phyloP scores from a whole-genome alignment of 495 filamentous ascomycete species.

The Penicillium goetzii region DNA sequence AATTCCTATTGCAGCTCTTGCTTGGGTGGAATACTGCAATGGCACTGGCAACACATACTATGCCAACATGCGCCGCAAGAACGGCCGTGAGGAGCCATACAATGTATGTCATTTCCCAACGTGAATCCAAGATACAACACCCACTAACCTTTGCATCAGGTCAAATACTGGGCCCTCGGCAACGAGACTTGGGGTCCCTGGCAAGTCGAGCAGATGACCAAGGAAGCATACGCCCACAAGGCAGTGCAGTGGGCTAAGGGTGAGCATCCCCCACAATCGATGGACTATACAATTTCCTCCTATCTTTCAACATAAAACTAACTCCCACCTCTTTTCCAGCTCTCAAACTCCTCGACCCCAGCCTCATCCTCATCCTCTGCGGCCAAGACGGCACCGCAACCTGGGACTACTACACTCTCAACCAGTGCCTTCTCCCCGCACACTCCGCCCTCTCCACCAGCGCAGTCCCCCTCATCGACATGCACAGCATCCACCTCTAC shows the following conservation, averaged over 20 bases:
- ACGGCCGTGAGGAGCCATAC: slow-evolving; percentile 74
- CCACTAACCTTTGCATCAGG: slow-evolving; percentile 35
- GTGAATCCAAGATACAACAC: no score
- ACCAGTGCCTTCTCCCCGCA: slow-evolving; percentile 57
- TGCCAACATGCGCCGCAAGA: slow-evolving; percentile 72
- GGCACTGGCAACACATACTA: slow-evolving; percentile 72
- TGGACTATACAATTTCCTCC: neutral
- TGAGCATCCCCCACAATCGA: neutral
- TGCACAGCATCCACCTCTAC: slow-evolving; percentile 75
- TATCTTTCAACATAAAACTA: neutral
- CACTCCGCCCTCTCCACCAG: slow-evolving; percentile 46
- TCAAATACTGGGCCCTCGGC: slow-evolving; percentile 69
- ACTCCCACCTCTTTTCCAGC: slow-evolving; percentile 37
- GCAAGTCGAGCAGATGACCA: slow-evolving; percentile 76
- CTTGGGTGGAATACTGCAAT: slow-evolving; percentile 84
- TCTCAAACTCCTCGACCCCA: slow-evolving; percentile 73
- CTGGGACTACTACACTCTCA: slow-evolving; percentile 75
- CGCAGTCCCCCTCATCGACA: slow-evolving; percentile 64
- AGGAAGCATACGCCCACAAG: slow-evolving; percentile 74
- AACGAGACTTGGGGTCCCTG: slow-evolving; percentile 82
- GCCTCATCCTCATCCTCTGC: slow-evolving; percentile 67
- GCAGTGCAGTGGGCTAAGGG: slow-evolving; percentile 79
- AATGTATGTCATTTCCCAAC: slow-evolving; percentile 47
- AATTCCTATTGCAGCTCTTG: slow-evolving; percentile 51
- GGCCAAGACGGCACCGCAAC: slow-evolving; percentile 67